Base-by-base conservation (phyloP, 805 yeast species). In the Saccharomycopsis microspora region DNA sequence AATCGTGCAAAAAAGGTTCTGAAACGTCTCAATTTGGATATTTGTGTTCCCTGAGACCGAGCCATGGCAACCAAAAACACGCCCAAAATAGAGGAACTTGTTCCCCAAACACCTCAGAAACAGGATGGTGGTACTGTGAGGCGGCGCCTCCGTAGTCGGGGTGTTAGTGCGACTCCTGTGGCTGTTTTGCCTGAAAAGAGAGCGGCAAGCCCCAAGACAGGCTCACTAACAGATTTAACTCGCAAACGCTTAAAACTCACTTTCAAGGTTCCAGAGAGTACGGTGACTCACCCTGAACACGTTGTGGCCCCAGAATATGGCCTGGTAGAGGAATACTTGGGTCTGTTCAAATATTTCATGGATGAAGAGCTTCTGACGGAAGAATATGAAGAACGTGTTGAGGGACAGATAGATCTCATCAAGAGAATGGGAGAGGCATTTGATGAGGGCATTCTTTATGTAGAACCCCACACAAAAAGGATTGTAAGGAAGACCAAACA, bases 331-430 rank as follows among this genome's bases (percentile, higher is more conserved):
- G 66, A 60, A 1, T 75, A 71, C 52, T 63, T 85, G 33, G 53
- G 63, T n/a, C 77, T 86, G 0, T 85, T 70, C 60, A 72, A 68
- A 48, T 66, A 75, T 0, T 62, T 83, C 10, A 79, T 79, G 34
- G 89, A 81, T 47, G 87, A 81, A 54, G 61, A 80, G 43, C 60
- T 48, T 3, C 33, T 76, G 0, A 51, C 57, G 4, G 80, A 77
- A 43, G 94, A 87, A 55, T 85, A 75, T 52, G 71, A 77, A 1
- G 62, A 62, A n/a, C 71, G 75, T 27, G 65, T 87, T 40, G 57
- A 61, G 0, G 75, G 74, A 31, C 93, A 86, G 55, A 60, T 60
- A 5, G 60, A 58, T 2, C 54, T 76, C 1, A 59, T 77, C 30
- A 59, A 57, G 10, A 67, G 61, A 49, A 74, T 76, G 47, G 71